Percentiles rank a stretch among this genome's conserved stretches.
phyloP scores from a whole-genome alignment of 768 basidiomycete genomes.

The Dacryopinax spathularia region DNA sequence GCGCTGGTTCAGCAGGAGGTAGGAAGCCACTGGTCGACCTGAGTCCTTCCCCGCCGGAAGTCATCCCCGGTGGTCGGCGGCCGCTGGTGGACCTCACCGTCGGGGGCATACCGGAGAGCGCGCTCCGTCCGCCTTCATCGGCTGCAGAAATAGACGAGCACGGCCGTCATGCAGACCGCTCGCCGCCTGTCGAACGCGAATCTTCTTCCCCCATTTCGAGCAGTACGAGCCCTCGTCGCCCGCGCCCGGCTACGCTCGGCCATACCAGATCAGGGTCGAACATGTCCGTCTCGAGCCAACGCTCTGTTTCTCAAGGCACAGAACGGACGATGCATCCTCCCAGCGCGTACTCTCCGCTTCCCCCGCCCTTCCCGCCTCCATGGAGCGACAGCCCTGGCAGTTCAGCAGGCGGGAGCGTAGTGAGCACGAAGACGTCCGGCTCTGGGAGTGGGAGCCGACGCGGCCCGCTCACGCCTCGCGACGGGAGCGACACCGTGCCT shows the following conservation, averaged over 20 bases:
- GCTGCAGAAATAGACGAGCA: background rate
- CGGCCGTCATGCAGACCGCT: too few relatives aligned
- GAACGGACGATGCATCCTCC: background rate
- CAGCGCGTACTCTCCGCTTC: constrained; percentile 1
- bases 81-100: background rate
- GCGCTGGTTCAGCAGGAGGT: background rate
- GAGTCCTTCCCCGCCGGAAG: background rate
- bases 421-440: background rate
- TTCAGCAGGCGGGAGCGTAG: background rate
- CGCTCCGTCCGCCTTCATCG: background rate
- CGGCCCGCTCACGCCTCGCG: background rate
- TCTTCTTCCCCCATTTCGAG: background rate
- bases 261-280: background rate
- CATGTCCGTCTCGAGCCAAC: background rate
- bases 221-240: background rate
- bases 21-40: background rate
- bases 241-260: background rate
- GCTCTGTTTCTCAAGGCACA: background rate
- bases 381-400: background rate
- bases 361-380: constrained; percentile 1
- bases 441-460: background rate
- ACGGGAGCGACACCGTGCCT: background rate
- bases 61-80: background rate
- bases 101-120: background rate
- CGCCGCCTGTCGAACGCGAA: too few relatives aligned